phyloP scores from a whole-genome alignment of 2,329 filamentous ascomycete genomes.

The Colletotrichum cordylinicola region DNA sequence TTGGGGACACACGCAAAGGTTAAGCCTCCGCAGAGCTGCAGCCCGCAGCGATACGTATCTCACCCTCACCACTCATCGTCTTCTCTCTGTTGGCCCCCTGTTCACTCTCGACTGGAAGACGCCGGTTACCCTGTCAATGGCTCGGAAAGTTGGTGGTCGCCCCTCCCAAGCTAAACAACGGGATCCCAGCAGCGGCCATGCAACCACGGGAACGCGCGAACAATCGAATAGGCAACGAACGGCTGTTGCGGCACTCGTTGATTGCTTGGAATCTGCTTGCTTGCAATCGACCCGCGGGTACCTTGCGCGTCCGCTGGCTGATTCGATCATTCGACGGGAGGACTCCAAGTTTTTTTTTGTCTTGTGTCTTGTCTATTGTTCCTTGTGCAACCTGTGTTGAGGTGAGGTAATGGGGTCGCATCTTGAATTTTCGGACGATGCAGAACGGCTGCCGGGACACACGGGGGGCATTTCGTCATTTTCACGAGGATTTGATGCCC shows the following conservation, averaged over 20 bases:
- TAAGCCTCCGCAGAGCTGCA: background rate
- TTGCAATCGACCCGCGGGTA: conserved; percentile 1
- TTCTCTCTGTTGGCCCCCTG: background rate
- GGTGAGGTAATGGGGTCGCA: background rate
- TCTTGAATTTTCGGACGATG: background rate
- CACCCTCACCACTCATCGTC: background rate
- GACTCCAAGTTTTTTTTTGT: background rate
- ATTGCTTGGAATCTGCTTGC: conserved; percentile 11
- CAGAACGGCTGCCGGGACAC: background rate
- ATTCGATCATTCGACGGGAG: background rate
- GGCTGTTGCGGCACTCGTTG: conserved; percentile 15
- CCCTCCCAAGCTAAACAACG: conserved; percentile 7
- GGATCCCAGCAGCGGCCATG: conserved; percentile 5
- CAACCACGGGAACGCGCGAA: conserved; percentile 18
- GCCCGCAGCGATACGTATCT: background rate
- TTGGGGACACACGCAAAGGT: conserved; percentile 4
- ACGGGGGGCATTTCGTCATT: background rate
- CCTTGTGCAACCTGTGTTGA: background rate
- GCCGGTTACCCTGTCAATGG: conserved; percentile 20
- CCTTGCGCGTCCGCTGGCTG: background rate
- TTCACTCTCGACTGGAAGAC: background rate
- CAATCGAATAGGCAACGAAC: conserved; percentile 13
- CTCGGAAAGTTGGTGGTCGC: background rate
- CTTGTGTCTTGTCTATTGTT: background rate
- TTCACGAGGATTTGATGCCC: background rate